Percentiles rank a stretch among this genome's conserved stretches.
phyloP scores from a whole-genome alignment of 306 rosid species.

The Benincasa hispida region DNA sequence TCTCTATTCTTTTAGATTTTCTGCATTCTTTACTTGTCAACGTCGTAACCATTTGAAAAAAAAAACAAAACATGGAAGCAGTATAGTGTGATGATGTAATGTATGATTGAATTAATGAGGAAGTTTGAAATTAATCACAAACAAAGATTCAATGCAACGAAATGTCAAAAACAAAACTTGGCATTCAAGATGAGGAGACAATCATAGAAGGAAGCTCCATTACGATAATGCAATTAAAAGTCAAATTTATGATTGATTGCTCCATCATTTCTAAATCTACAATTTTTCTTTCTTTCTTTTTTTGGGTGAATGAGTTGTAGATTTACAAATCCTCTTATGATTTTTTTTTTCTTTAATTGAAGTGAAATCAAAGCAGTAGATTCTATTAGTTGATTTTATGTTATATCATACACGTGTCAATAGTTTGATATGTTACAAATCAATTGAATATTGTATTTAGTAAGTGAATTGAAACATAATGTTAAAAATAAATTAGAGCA shows the following conservation, averaged over 20 bases:
- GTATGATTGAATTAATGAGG: background rate
- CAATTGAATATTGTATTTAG: background rate
- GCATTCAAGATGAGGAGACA: background rate
- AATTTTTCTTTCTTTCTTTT: background rate
- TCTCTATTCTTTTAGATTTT: no score
- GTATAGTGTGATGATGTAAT: background rate
- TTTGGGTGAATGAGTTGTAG: background rate
- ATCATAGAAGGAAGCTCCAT: background rate
- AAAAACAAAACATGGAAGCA: background rate
- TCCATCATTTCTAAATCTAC: no score
- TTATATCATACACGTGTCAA: background rate
- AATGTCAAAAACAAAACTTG: background rate
- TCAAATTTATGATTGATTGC: background rate
- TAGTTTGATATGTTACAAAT: background rate
- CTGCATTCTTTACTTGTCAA: no score
- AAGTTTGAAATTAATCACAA: background rate
- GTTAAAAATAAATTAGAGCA: background rate
- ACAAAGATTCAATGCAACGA: background rate
- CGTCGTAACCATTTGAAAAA: no score
- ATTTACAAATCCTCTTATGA: background rate
- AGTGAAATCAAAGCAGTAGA: background rate
- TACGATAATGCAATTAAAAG: background rate
- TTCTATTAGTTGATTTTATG: background rate
- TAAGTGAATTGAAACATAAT: background rate
- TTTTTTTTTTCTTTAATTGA: background rate